These are phyloP conservation scores for Phycomyces blakesleeanus DNA, from an alignment of 192 early-diverging fungal genomes.

Conservation along the genomic window DNA sequence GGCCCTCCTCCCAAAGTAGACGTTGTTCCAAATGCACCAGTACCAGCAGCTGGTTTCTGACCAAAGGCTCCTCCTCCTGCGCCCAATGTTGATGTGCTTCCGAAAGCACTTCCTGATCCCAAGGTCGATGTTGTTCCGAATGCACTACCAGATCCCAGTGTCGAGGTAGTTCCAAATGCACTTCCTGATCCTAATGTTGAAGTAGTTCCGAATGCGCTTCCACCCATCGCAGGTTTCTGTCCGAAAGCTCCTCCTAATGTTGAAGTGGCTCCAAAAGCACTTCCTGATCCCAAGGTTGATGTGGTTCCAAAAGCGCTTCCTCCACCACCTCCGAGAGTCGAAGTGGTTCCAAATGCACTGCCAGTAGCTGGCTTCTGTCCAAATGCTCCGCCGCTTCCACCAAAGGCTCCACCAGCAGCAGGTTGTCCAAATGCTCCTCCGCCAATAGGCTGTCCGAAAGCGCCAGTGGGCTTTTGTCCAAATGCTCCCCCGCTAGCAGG, in stretches of 20 bases:
- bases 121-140: slow-evolving; percentile 35
- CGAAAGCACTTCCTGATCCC: slow-evolving; percentile 20
- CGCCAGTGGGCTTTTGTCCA: neutral
- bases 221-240: too few relatives aligned
- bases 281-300: slow-evolving; percentile 8
- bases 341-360: slow-evolving; percentile 6
- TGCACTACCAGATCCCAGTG: neutral
- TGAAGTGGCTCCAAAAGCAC: slow-evolving; percentile 3
- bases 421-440: slow-evolving; percentile 22
- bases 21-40: slow-evolving; percentile 26
- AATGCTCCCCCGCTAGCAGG: slow-evolving; percentile 1
- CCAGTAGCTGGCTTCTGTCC: slow-evolving; percentile 9
- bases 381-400: slow-evolving; percentile 10
- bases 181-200: neutral
- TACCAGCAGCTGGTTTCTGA: slow-evolving; percentile 7
- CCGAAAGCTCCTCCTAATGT: too few relatives aligned
- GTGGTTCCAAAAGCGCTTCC: slow-evolving; percentile 9
- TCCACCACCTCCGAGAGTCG: too few relatives aligned
- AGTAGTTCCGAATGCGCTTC: neutral
- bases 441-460: slow-evolving; percentile 32
- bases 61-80: slow-evolving; percentile 4
- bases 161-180: neutral
- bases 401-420: slow-evolving; percentile 9
- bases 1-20: neutral
- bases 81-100: slow-evolving; percentile 17